These are phyloP conservation scores for Paramarasmius palmivorus DNA, from an alignment of 1,284 basidiomycete genomes.

Conservation along the genomic window DNA sequence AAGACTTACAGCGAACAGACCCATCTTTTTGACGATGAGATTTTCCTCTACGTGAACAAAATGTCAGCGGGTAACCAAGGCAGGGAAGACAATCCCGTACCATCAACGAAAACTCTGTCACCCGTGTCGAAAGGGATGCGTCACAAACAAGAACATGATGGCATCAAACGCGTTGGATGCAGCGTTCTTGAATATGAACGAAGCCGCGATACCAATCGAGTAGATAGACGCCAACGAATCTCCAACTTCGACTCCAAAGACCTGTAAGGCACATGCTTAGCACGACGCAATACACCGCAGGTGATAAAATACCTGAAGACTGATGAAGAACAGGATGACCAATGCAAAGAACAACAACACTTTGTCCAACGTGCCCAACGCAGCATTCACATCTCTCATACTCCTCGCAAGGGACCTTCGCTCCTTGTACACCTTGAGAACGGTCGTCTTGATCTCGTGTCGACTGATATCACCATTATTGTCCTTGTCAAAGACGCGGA, in stretches of 20 bases:
- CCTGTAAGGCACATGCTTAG: conserved; percentile 9
- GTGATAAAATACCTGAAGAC: conserved; percentile 40
- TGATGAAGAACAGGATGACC: conserved; percentile 70
- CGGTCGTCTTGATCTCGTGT: conserved; percentile 70
- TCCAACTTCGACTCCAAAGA: conserved; percentile 66
- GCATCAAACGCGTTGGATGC: conserved; percentile 73
- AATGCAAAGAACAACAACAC: conserved; percentile 64
- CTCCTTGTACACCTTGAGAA: conserved; percentile 77
- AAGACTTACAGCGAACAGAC: conserved; percentile 59
- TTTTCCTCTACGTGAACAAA: conserved; percentile 49
- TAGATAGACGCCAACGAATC: conserved; percentile 69
- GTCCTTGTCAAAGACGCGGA: conserved; percentile 76
- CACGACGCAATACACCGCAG: too few relatives aligned
- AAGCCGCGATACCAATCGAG: conserved; percentile 64
- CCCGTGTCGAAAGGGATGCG: conserved; percentile 78
- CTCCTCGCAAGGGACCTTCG: conserved; percentile 68
- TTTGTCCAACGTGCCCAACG: conserved; percentile 60
- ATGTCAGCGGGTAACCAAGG: neutral
- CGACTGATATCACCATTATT: conserved; percentile 80
- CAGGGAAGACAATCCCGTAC: conserved; percentile 31
- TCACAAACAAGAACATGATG: conserved; percentile 79
- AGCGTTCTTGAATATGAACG: conserved; percentile 76
- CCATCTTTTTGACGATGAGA: conserved; percentile 75
- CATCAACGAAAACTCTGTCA: conserved; percentile 71
- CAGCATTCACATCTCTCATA: conserved; percentile 70